Base-by-base conservation (phyloP, 2,329 filamentous ascomycete genomes). In the Cordyceps javanica region DNA sequence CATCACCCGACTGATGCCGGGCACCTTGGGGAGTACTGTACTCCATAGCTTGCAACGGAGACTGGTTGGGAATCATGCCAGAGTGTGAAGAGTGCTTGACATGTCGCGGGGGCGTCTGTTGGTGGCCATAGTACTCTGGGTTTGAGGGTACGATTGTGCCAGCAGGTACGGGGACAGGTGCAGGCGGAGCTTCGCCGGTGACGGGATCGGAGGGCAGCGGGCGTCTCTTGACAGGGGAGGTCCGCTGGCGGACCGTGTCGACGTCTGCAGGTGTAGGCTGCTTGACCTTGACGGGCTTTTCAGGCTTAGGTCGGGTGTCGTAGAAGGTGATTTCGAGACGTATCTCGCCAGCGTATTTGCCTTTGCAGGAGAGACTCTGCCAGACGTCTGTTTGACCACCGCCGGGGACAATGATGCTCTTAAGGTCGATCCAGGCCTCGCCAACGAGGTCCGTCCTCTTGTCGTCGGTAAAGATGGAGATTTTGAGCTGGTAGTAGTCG, bases 361-460 rank as follows among this genome's bases (percentile, higher is more conserved):
- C 91, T 68, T 87, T 91, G 78, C 85, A 97, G 62, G 83, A 88
- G 64, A 99, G 77, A 59, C 79, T 86, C 70, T 97, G 92, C 94
- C 94, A 99, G 57, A 90, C 78, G 72, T 99, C 94, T 68, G 83
- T 91, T 73, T 97, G 91, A n/a, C 94, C 92, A 50, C 94, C 94
- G 49, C 94, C 92, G 2, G 86, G 79, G 21, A 92, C 81, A 61
- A 99, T 82, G 65, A 99, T 89, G 64, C 85, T 82, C 64, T 86
- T 85, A 60, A 99, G 79, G 67, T 90, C 88, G 59, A 97, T 83
- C 87, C 90, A 97, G 7, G 90, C 86, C 73, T 99, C 94, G 63
- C 94, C 94, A 66, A 99, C 97, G 62, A 99, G 74, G 64, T 99
- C 94, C 0, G 93, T 97, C 76, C 89, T 95, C 77, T 97, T 97